Evolutionary conservation across 148 eudicot species (phyloP).

Genomic region (Amaranthus hypochondriacus): DNA sequence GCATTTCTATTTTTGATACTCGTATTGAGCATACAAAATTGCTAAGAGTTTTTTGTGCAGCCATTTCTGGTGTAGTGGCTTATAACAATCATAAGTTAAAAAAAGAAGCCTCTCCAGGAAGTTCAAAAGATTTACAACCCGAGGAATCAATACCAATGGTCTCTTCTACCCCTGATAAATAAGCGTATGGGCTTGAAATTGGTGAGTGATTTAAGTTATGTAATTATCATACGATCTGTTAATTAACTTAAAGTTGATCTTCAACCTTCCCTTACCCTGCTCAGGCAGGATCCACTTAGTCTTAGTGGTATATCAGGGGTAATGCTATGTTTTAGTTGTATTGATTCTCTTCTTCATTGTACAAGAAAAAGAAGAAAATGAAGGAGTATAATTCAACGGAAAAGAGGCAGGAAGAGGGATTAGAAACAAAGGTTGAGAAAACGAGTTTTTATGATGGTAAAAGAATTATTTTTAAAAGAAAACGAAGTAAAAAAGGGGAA

Average conservation of each 20-base stretch:
- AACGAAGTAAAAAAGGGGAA: too few species aligned
- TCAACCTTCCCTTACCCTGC: not conserved
- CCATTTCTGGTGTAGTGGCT: constrained; percentile 92
- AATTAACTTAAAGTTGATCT: not conserved
- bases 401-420: too few species aligned
- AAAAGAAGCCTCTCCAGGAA: constrained; percentile 57
- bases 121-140: constrained; percentile 34
- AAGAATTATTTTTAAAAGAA: too few species aligned
- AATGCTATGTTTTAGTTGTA: not conserved
- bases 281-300: too few species aligned
- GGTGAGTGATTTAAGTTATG: constrained; percentile 2
- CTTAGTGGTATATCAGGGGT: not conserved
- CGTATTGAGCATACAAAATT: not conserved
- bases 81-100: constrained; percentile 87
- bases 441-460: too few species aligned
- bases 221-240: not conserved
- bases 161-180: constrained; percentile 41
- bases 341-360: not conserved
- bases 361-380: not conserved
- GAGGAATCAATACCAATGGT: constrained; percentile 46
- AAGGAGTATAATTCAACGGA: too few species aligned
- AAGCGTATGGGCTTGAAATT: constrained; percentile 13
- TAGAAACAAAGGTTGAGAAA: too few species aligned
- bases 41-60: constrained; percentile 43
- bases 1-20: not conserved